Evolutionary conservation across 164 flowering plant genomes (phyloP).

Genomic region (Vitis labrusca): DNA sequence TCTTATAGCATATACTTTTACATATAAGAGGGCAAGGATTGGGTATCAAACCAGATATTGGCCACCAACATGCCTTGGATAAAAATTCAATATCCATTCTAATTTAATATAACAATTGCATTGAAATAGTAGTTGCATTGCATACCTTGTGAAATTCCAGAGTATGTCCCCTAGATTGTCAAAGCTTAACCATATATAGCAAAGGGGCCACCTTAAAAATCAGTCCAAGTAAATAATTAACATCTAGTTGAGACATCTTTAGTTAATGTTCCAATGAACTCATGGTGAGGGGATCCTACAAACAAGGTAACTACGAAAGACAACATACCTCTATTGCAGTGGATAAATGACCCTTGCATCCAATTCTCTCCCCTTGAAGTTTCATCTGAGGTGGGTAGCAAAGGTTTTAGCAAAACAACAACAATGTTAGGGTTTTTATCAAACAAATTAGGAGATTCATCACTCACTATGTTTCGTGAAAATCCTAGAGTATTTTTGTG

Average conservation of each 20-base stretch:
- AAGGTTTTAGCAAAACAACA: not conserved
- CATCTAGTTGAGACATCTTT: too few relatives aligned
- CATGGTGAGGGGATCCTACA: not conserved
- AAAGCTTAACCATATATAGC: slow-evolving; percentile 89
- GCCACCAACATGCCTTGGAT: too few relatives aligned
- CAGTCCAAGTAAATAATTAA: slow-evolving; percentile 30
- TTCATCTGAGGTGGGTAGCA: slow-evolving; percentile 59
- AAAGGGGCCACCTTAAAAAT: slow-evolving; percentile 96
- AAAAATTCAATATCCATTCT: not conserved
- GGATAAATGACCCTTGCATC: slow-evolving; percentile 90
- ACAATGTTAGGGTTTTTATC: too few relatives aligned
- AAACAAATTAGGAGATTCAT: too few relatives aligned
- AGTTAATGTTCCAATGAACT: not conserved
- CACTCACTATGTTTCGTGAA: too few relatives aligned
- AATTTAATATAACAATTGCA: not conserved
- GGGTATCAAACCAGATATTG: too few relatives aligned
- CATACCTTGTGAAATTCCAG: slow-evolving; percentile 95
- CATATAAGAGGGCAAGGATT: too few relatives aligned
- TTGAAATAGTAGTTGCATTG: not conserved
- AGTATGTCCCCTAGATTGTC: slow-evolving; percentile 91
- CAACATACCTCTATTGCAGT: slow-evolving; percentile 85
- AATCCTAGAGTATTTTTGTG: too few relatives aligned
- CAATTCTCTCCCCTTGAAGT: slow-evolving; percentile 81
- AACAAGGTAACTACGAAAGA: not conserved
- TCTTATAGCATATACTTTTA: too few relatives aligned